Percentiles rank a stretch among this genome's conserved stretches.
Evolutionary conservation across 257 asterid genomes (phyloP).

Genomic region (Cynanchum wilfordii): DNA sequence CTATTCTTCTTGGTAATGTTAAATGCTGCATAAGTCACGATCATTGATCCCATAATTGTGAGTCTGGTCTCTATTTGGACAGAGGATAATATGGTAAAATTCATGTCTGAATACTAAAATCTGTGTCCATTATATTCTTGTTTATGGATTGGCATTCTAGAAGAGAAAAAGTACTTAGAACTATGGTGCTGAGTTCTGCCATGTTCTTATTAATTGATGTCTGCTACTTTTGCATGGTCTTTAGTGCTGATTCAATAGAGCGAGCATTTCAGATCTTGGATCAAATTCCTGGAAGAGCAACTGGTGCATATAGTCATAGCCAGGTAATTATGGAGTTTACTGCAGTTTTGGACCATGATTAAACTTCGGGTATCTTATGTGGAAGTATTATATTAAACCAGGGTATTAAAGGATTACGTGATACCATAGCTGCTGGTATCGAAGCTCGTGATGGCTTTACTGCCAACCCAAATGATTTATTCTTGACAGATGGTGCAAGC

Average conservation of each 20-base stretch:
- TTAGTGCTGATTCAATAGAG: conserved; percentile 89
- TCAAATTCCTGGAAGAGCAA: conserved; percentile 97
- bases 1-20: background rate
- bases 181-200: conserved; percentile 6
- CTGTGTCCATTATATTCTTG: too few species aligned
- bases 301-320: conserved; percentile 99
- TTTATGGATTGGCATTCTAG: too few species aligned
- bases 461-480: conserved; percentile 83
- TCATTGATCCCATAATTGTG: background rate
- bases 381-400: conserved; percentile 17
- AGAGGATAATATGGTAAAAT: too few species aligned
- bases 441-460: conserved; percentile 98
- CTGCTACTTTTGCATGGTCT: conserved; percentile 5
- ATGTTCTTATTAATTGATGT: conserved; percentile 7
- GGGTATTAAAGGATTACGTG: conserved; percentile 98
- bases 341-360: conserved; percentile 1
- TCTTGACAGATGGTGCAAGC: conserved; percentile 99
- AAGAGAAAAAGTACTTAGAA: background rate
- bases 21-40: background rate
- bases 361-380: conserved; percentile 1
- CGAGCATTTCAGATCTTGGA: conserved; percentile 88
- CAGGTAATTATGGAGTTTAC: conserved; percentile 46
- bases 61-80: too few species aligned
- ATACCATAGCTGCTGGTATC: conserved; percentile 87
- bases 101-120: too few species aligned